Percentiles rank a stretch among this genome's conserved stretches.
These are phyloP conservation scores for Perkinsus olseni DNA, from an alignment of 169 alveolate genomes.

Conservation along the genomic window DNA sequence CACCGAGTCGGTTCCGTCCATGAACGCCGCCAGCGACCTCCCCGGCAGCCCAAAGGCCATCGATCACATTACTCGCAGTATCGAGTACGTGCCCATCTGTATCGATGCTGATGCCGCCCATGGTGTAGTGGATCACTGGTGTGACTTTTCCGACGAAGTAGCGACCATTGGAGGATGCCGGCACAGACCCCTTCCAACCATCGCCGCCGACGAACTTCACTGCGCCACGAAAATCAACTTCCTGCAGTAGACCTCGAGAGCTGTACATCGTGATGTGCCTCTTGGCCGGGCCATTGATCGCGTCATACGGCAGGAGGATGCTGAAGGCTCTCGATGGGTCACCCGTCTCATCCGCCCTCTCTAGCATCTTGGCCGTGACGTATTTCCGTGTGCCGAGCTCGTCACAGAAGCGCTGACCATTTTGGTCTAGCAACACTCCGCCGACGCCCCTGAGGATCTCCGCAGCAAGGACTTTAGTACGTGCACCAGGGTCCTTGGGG, in stretches of 20 bases:
- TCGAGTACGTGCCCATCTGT: constrained; percentile 19
- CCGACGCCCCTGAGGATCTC: constrained; percentile 45
- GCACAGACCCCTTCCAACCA: background rate
- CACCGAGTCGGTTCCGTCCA: constrained; percentile 56
- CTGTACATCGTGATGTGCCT: constrained; percentile 9
- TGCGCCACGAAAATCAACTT: background rate
- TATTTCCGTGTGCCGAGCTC: constrained; percentile 29
- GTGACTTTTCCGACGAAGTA: constrained; percentile 31
- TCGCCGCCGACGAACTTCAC: background rate
- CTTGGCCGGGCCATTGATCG: background rate
- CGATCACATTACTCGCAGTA: background rate
- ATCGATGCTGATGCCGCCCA: constrained; percentile 39
- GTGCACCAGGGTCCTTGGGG: constrained; percentile 23
- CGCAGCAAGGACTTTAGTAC: constrained; percentile 38
- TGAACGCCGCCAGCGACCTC: constrained; percentile 57
- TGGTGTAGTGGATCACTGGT: constrained; percentile 38
- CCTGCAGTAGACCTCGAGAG: background rate
- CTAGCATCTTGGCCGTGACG: constrained; percentile 5
- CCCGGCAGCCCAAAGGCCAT: constrained; percentile 47
- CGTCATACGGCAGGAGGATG: background rate
- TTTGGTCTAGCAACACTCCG: constrained; percentile 28
- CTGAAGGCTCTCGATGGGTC: background rate
- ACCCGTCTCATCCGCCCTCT: background rate
- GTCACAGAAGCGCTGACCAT: constrained; percentile 48
- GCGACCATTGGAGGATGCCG: constrained; percentile 10